Base-by-base conservation (phyloP, 2,329 filamentous ascomycete species). In the Epichloe typhina region DNA sequence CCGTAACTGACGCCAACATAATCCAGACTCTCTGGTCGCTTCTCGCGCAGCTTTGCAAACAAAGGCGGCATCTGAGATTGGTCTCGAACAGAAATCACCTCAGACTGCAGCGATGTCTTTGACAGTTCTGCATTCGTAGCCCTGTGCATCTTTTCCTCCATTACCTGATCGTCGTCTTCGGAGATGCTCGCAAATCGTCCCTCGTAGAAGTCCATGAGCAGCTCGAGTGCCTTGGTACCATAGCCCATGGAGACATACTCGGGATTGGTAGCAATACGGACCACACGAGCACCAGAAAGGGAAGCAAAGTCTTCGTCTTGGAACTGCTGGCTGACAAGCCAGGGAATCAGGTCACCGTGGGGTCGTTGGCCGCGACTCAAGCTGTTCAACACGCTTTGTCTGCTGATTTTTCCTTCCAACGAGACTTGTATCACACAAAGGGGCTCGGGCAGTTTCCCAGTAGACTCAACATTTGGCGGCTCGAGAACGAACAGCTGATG, bases 261-360 rank as follows among this genome's bases (percentile, higher is more conserved):
- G 0, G 94, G 93, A 64, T 96, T 95, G 0, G 93, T 96, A 19
- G 94, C 93, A 61, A 98, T 97, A 46, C 93, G 82, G 15, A 98
- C 91, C 45, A 98, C 73, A 54, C 93, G 82, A 36, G 91, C 93
- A 51, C 93, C 94, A 13, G 91, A 97, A 1, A 98, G 76, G 40
- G 86, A 84, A 12, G 91, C 93, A 64, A 98, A 98, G 57, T 96
- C 89, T 57, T 95, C 88, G 60, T 98, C 93, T 63, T 97, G 93
- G 72, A 95, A 98, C 64, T 98, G 93, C 64, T 97, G 90, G 64
- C 88, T 95, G 55, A 98, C 87, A 35, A 97, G 78, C 93, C 93
- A 98, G 1, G 93, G 93, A 52, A 98, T 98, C 50, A 98, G 72
- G 66, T 98, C 93, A 60, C 93, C 93, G 39, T 87, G 83, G 1